Conservation (phyloP, 805 yeast species). For the Wickerhamiella hasegawae region DNA sequence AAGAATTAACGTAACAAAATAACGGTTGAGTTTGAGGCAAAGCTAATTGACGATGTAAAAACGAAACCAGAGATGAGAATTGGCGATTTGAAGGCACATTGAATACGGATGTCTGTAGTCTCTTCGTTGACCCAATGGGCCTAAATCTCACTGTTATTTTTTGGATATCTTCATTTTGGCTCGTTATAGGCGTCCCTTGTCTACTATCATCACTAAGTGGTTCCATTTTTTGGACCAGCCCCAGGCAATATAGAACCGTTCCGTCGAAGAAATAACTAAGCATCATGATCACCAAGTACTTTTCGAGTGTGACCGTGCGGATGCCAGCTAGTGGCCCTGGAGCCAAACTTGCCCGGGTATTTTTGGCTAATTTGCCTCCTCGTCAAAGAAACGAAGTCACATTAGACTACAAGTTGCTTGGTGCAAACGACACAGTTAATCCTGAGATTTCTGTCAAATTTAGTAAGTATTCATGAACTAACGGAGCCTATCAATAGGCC, state of each 20-base stretch:
- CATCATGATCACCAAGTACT: conserved; percentile 77
- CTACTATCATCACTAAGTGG: too few species aligned
- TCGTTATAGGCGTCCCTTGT: too few species aligned
- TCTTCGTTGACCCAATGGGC: conserved; percentile 39
- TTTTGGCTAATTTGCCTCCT: conserved; percentile 70
- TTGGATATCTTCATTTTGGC: too few species aligned
- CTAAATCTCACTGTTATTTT: conserved; percentile 29
- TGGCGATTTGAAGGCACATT: conserved; percentile 29
- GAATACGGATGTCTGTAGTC: conserved; percentile 30
- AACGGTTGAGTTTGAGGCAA: conserved; percentile 17
- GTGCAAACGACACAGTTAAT: conserved; percentile 22
- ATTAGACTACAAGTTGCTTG: conserved; percentile 50
- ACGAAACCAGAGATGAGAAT: conserved; percentile 31
- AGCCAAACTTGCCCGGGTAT: conserved; percentile 67
- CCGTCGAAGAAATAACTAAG: too few species aligned
- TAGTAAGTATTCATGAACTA: conserved; percentile 21
- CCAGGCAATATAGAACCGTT: too few species aligned
- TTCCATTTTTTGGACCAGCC: too few species aligned
- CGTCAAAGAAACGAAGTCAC: conserved; percentile 42
- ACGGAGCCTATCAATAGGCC: not conserved
- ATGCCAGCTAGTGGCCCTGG: conserved; percentile 25
- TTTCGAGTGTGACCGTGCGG: conserved; percentile 56
- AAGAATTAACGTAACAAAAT: conserved; percentile 26
- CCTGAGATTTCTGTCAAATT: conserved; percentile 64
- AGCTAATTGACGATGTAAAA: conserved; percentile 26